These are phyloP conservation scores for Sicyos baderoa DNA, from an alignment of 306 rosid genomes.

Conservation along the genomic window DNA sequence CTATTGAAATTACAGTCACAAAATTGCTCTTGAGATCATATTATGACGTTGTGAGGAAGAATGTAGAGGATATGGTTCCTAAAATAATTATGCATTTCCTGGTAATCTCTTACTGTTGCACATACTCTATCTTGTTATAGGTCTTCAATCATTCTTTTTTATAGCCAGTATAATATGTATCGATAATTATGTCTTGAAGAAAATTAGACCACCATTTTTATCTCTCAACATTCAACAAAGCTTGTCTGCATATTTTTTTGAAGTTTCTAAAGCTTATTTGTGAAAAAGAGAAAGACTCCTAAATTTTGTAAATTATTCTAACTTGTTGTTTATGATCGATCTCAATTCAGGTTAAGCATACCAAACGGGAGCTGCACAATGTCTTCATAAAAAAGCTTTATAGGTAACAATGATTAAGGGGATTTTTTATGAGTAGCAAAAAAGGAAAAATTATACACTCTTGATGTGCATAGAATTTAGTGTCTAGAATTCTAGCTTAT, in stretches of 20 bases:
- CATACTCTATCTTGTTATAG: neutral
- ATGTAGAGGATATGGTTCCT: slow-evolving; percentile 37
- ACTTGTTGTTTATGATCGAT: slow-evolving; percentile 8
- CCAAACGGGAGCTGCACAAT: slow-evolving; percentile 28
- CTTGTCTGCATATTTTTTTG: neutral
- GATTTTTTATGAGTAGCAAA: neutral
- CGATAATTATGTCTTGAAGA: neutral
- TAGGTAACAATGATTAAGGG: slow-evolving; percentile 22
- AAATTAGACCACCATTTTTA: neutral
- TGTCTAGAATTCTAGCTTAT: too few relatives aligned
- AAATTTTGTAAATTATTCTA: neutral
- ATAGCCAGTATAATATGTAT: neutral
- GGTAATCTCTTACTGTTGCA: slow-evolving; percentile 18
- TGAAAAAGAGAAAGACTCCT: neutral
- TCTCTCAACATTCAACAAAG: neutral
- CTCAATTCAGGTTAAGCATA: slow-evolving; percentile 30
- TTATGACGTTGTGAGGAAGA: slow-evolving; percentile 40
- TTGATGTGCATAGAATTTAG: too few relatives aligned
- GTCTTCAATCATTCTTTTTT: neutral
- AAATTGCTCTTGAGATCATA: slow-evolving; percentile 35
- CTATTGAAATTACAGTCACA: slow-evolving; percentile 26
- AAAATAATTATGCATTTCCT: slow-evolving; percentile 45
- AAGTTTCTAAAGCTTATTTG: neutral
- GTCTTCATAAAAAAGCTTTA: slow-evolving; percentile 31
- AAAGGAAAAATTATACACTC: too few relatives aligned